phyloP scores from a whole-genome alignment of 805 yeast species.

The Kodamaea kaohsiungensis region DNA sequence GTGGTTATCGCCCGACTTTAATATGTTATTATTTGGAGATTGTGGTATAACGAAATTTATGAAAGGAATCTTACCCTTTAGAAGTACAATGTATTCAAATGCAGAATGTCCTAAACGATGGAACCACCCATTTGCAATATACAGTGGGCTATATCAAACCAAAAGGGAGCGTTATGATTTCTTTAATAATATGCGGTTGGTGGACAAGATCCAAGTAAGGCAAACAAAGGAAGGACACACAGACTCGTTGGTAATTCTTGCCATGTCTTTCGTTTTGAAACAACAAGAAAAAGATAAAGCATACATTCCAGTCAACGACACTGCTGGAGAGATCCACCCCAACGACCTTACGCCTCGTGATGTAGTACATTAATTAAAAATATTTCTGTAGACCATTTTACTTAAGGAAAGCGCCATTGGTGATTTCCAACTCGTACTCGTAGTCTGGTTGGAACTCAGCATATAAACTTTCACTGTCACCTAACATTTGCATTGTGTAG shows the following conservation, averaged over 20 bases:
- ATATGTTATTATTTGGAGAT: background rate
- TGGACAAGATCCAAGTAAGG: slow-evolving; percentile 2
- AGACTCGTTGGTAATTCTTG: slow-evolving; percentile 10
- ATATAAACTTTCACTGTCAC: slow-evolving; percentile 69
- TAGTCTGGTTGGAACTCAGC: slow-evolving; percentile 74
- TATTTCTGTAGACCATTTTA: slow-evolving; percentile 5
- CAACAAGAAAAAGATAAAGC: slow-evolving; percentile 9
- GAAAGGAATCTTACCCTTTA: slow-evolving; percentile 7
- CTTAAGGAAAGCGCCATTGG: slow-evolving; percentile 24
- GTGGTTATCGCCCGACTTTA: background rate
- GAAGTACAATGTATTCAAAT: background rate
- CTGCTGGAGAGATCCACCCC: background rate
- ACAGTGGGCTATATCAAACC: background rate
- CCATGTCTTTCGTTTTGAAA: slow-evolving; percentile 11
- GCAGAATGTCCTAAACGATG: slow-evolving; percentile 5
- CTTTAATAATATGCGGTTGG: slow-evolving; percentile 6
- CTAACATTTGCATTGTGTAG: slow-evolving; percentile 58
- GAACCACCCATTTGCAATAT: background rate
- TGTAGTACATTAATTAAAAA: background rate
- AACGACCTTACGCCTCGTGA: background rate
- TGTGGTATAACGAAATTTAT: background rate
- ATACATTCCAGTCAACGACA: background rate
- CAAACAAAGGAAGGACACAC: background rate
- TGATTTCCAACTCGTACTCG: slow-evolving; percentile 37
- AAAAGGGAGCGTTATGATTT: background rate